Evolutionary conservation across 345 rosid genomes (phyloP), one percentile per base, ranked within the genome.

Genomic region (Litchi chinensis): DNA sequence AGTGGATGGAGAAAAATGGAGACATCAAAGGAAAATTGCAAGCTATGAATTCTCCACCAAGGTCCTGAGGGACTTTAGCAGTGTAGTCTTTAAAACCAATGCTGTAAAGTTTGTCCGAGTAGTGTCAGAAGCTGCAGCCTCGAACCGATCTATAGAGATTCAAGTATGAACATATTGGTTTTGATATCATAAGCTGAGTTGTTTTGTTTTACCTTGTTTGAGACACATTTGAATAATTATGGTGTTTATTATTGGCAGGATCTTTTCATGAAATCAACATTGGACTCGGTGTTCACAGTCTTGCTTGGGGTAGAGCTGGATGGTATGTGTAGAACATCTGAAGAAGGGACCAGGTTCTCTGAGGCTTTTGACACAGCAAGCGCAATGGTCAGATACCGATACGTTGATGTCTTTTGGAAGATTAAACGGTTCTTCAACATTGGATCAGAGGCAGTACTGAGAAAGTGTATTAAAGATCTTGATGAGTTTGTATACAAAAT

Each of bases 1-100:
- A 0, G 89, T 86, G 43, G 89, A 86, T 52, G 89, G 87, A 16
- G 89, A 86, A 4, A 86, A 83, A 40, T 86, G 89, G 89, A 77
- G 79, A 18, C 82, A 80, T 41, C 87, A 86, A 44, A 80, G 87
- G 70, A 86, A 83, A 70, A 6, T 79, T 12, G 74, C 89, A 1
- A 86, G 89, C 77, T 73, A 77, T 65, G 86, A 82, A 66, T 86
- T 86, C 73, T 83, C 87, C 12, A 77, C 83, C 11, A 77, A 56
- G 76, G 65, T 71, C 5, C 70, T 81, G 71, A 86, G 85, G 72
- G 87, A 81, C 22, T 83, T 65, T 6, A 86, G 89, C 68, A 70
- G 75, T 75, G 76, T 62, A 6, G 79, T 82, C 24, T 86, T 86
- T 64, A 80, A 76, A 41, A 24, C 52, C 0, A 82, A 78, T 80